Evolutionary conservation across 768 basidiomycete genomes (phyloP).

Genomic region (Rossbeevera mucosa): DNA sequence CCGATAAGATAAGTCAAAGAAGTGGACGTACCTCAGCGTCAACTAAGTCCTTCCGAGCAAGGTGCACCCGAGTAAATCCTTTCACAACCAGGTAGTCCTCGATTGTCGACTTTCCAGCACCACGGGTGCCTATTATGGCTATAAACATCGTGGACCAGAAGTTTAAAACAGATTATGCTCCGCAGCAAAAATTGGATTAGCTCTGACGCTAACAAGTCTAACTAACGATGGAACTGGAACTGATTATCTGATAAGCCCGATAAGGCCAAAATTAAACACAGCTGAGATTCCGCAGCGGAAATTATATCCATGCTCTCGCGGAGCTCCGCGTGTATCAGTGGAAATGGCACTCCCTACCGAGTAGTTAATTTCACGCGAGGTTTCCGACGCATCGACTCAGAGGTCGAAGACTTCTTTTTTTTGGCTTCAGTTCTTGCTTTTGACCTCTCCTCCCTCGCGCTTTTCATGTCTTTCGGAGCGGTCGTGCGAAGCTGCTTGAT

Average conservation of each 20-base stretch:
- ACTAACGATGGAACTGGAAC: background rate
- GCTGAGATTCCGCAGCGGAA: background rate
- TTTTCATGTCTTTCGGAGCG: constrained; percentile 74
- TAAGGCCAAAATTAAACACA: background rate
- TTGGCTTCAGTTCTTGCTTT: constrained; percentile 48
- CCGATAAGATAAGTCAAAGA: background rate
- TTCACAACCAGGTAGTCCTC: constrained; percentile 56
- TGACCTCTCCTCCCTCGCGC: constrained; percentile 54
- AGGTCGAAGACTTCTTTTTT: constrained; percentile 28
- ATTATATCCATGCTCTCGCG: too few relatives aligned
- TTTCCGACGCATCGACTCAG: constrained; percentile 14
- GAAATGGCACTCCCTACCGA: constrained; percentile 2
- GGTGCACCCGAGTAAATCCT: constrained; percentile 50
- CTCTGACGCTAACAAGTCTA: too few relatives aligned
- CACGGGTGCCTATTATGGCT: constrained; percentile 59
- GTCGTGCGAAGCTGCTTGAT: constrained; percentile 78
- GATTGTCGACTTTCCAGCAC: constrained; percentile 57
- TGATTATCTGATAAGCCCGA: background rate
- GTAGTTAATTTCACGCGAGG: constrained; percentile 20
- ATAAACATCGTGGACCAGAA: constrained; percentile 52
- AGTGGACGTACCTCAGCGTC: constrained; percentile 13
- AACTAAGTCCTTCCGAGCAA: constrained; percentile 23
- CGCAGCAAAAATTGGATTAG: too few relatives aligned
- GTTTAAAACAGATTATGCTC: too few relatives aligned
- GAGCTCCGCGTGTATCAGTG: too few relatives aligned